These are phyloP conservation scores for Papiliotrema terrestris DNA, from an alignment of 1,284 basidiomycete genomes.

Conservation along the genomic window DNA sequence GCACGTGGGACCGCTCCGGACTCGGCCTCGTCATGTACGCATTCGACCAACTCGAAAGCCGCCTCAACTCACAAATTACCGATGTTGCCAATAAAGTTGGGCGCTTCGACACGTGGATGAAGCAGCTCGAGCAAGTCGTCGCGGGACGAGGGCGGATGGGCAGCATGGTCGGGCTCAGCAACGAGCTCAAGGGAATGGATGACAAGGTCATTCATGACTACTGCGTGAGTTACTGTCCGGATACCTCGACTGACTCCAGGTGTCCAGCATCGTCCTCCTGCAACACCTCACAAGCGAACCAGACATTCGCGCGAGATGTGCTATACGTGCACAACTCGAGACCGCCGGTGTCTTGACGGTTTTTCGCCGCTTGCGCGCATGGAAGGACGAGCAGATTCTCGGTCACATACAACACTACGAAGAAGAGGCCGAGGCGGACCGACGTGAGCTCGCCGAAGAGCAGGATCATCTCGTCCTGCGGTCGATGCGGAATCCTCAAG, in stretches of 20 bases:
- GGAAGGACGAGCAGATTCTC: slow-evolving; percentile 63
- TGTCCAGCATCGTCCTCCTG: slow-evolving; percentile 31
- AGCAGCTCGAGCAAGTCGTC: slow-evolving; percentile 71
- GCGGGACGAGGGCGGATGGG: slow-evolving; percentile 91
- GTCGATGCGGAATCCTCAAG: slow-evolving; percentile 75
- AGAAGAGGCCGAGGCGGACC: slow-evolving; percentile 70
- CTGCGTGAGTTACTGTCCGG: slow-evolving; percentile 22
- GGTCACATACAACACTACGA: slow-evolving; percentile 67
- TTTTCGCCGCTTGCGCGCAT: slow-evolving; percentile 62
- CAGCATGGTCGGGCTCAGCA: slow-evolving; percentile 87
- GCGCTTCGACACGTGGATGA: slow-evolving; percentile 87
- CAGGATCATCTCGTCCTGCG: slow-evolving; percentile 72
- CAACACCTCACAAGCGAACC: slow-evolving; percentile 25
- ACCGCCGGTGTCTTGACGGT: slow-evolving; percentile 74
- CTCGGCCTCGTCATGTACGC: slow-evolving; percentile 53
- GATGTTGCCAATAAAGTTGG: slow-evolving; percentile 58
- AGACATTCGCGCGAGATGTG: slow-evolving; percentile 42
- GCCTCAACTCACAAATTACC: slow-evolving; percentile 27
- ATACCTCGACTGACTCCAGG: slow-evolving; percentile 10
- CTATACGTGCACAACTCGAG: slow-evolving; percentile 70
- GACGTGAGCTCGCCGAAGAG: slow-evolving; percentile 69
- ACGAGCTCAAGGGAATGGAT: slow-evolving; percentile 62
- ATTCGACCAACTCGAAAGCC: slow-evolving; percentile 48
- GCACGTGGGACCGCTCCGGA: slow-evolving; percentile 52
- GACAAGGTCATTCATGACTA: slow-evolving; percentile 31